Percentiles rank a stretch among this genome's conserved stretches.
Evolutionary conservation across 768 basidiomycete genomes (phyloP).

Genomic region (Tricholoma matsutake): DNA sequence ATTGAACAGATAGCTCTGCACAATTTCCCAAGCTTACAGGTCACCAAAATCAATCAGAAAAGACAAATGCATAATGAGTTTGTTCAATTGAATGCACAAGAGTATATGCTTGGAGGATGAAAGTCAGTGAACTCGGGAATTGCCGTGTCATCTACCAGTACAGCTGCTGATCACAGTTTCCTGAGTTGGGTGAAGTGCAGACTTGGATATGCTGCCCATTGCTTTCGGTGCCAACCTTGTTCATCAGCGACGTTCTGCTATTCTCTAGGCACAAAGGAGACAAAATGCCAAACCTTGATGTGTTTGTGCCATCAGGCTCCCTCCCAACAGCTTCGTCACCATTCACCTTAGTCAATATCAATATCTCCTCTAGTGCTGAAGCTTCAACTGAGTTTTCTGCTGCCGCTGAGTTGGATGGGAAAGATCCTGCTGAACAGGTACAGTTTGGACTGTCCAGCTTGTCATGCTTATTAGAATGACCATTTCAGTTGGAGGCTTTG

Average conservation of each 20-base stretch:
- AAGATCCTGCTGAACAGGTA: slow-evolving; percentile 45
- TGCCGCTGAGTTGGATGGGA: slow-evolving; percentile 42
- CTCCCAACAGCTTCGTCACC: slow-evolving; percentile 22
- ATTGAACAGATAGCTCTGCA: no score
- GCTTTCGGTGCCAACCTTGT: background rate
- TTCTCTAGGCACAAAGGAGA: background rate
- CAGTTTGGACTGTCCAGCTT: slow-evolving; percentile 4
- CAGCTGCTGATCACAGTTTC: background rate
- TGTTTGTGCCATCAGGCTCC: slow-evolving; percentile 16
- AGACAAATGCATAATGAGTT: no score
- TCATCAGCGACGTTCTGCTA: background rate
- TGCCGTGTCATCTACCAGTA: no score
- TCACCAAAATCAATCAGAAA: no score
- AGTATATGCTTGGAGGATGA: no score
- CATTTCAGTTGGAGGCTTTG: slow-evolving; percentile 59
- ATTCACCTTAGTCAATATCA: slow-evolving; percentile 23
- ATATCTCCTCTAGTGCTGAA: slow-evolving; percentile 6
- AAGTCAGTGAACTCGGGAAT: no score
- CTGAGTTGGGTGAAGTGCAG: background rate
- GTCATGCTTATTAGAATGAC: background rate
- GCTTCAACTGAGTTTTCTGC: slow-evolving; percentile 28
- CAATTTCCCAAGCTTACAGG: no score
- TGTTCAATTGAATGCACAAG: no score
- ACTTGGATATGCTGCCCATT: background rate
- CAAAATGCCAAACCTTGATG: slow-evolving; percentile 17